These are phyloP conservation scores for Geranium brycei DNA, from an alignment of 345 rosid species.

Conservation along the genomic window DNA sequence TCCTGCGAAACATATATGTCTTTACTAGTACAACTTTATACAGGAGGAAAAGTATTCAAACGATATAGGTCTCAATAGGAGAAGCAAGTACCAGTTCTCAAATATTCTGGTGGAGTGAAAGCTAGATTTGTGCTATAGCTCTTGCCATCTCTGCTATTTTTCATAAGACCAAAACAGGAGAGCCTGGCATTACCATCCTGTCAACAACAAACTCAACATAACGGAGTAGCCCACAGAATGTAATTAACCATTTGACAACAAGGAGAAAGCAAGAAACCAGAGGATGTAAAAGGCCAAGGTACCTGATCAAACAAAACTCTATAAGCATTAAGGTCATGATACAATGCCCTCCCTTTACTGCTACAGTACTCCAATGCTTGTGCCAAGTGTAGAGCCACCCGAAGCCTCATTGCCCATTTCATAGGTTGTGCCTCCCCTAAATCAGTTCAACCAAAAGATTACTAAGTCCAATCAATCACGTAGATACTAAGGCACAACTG, in stretches of 20 bases:
- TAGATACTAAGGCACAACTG: not conserved
- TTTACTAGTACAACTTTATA: constrained; percentile 1
- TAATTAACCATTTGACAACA: not conserved
- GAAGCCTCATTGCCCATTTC: constrained; percentile 40
- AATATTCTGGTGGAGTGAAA: constrained; percentile 42
- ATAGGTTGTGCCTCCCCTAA: constrained; percentile 40
- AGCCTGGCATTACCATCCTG: constrained; percentile 38
- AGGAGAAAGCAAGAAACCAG: not conserved
- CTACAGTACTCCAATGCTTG: constrained; percentile 35
- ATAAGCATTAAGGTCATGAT: constrained; percentile 36
- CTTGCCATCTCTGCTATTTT: constrained; percentile 47
- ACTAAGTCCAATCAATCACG: too few species aligned
- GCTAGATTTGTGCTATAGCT: constrained; percentile 46
- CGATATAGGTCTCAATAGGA: not conserved
- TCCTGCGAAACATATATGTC: constrained; percentile 28
- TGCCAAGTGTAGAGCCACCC: constrained; percentile 29
- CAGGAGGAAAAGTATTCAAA: not conserved
- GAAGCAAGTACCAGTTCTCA: constrained; percentile 27
- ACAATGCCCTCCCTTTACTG: constrained; percentile 29
- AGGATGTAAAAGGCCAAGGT: not conserved
- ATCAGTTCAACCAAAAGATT: not conserved
- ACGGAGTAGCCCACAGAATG: not conserved
- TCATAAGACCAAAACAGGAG: constrained; percentile 45
- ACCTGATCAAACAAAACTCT: constrained; percentile 31
- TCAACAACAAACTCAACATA: not conserved